phyloP scores from a whole-genome alignment of 305 asterid species.

The Fraxinus paxiana region DNA sequence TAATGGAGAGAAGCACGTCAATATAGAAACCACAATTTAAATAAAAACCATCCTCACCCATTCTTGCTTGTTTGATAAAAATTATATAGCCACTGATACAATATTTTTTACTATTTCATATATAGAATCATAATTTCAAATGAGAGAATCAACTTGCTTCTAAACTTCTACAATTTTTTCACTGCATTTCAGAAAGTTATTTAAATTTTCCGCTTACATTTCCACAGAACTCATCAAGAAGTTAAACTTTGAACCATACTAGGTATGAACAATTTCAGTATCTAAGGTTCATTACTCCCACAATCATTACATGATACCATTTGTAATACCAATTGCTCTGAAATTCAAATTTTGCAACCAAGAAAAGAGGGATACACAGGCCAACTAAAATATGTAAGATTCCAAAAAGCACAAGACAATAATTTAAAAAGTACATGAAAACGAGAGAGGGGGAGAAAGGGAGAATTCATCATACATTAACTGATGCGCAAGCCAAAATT shows the following conservation, averaged over 20 bases:
- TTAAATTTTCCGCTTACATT: not conserved
- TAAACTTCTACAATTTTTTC: not conserved
- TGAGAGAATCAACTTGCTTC: not conserved
- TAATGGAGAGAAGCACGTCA: not conserved
- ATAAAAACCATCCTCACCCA: not conserved
- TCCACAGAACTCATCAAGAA: not conserved
- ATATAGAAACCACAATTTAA: not conserved
- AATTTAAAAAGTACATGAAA: not conserved
- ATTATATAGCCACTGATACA: not conserved
- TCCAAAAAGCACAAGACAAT: not conserved
- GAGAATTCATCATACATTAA: not conserved
- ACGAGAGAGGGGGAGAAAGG: not conserved
- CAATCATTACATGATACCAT: not conserved
- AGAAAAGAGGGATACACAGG: not conserved
- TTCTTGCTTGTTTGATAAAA: not conserved
- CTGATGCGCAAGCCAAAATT: not conserved
- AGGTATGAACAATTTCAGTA: not conserved
- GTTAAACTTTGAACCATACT: not conserved
- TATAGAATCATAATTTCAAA: not conserved
- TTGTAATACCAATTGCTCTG: not conserved
- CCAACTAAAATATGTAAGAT: not conserved
- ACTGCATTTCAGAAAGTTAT: not conserved
- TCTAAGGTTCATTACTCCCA: not conserved
- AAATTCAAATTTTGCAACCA: not conserved
- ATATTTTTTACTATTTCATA: not conserved